phyloP scores from a whole-genome alignment of 108 stramenopile genomes.

The Pseudonitzschia delicatissima region DNA sequence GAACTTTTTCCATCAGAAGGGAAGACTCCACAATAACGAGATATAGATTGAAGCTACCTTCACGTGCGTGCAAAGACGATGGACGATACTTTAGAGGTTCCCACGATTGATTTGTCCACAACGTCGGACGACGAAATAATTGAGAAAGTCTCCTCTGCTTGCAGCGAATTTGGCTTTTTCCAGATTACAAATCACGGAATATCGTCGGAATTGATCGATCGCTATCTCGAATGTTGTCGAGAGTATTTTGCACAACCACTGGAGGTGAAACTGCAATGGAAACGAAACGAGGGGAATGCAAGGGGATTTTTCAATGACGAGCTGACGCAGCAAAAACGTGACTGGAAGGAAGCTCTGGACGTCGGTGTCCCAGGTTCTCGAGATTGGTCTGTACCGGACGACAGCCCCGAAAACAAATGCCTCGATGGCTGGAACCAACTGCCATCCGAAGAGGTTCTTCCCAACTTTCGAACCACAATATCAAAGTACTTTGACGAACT shows the following conservation, averaged over 20 bases:
- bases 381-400: conserved; percentile 52
- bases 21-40: too few species aligned
- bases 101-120: conserved; percentile 51
- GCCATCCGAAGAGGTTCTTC: conserved; percentile 54
- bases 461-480: conserved; percentile 55
- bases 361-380: conserved; percentile 76
- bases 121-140: conserved; percentile 30
- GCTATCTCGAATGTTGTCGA: conserved; percentile 50
- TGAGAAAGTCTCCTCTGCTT: conserved; percentile 58
- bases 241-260: conserved; percentile 76
- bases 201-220: conserved; percentile 44
- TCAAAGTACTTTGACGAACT: conserved; percentile 72
- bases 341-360: conserved; percentile 90
- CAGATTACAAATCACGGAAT: conserved; percentile 82
- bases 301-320: conserved; percentile 94
- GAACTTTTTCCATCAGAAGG: too few species aligned
- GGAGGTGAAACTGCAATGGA: conserved; percentile 50
- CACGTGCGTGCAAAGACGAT: neutral
- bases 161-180: conserved; percentile 86
- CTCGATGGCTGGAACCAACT: conserved; percentile 90
- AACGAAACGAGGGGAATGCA: conserved; percentile 73
- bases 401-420: conserved; percentile 57
- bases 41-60: too few species aligned
- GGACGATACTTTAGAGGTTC: conserved; percentile 16
- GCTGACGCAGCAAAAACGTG: conserved; percentile 84